Percentiles rank a stretch among this genome's conserved stretches.
Conservation (phyloP, 306 rosid species). For the Trichosanthes cucumerina region DNA sequence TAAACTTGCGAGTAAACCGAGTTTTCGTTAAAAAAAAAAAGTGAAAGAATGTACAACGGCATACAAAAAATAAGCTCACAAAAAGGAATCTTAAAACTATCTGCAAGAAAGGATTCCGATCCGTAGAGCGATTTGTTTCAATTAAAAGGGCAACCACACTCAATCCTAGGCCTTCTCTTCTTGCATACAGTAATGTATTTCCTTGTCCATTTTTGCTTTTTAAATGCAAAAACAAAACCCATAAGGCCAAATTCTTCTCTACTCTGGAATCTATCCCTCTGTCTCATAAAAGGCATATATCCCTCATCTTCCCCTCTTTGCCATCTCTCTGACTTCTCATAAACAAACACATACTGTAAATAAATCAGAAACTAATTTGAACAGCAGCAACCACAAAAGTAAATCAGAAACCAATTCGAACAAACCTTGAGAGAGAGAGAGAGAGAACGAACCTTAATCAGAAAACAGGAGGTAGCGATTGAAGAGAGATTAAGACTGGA, state of each 20-base stretch:
- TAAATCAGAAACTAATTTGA: not conserved
- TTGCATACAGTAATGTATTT: not conserved
- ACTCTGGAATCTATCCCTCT: not conserved
- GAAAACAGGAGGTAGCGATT: not conserved
- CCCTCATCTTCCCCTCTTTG: too few species aligned
- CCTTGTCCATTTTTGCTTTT: too few species aligned
- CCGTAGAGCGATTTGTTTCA: not conserved
- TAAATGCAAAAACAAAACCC: not conserved
- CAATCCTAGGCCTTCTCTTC: not conserved
- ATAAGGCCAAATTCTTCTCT: not conserved
- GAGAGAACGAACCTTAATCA: not conserved
- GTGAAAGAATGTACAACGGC: too few species aligned
- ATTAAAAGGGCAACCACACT: not conserved
- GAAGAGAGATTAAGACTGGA: not conserved
- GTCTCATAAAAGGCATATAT: not conserved
- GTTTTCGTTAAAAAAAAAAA: too few species aligned
- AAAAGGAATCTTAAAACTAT: not conserved
- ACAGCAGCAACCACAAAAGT: not conserved
- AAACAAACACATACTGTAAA: not conserved
- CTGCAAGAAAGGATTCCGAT: not conserved
- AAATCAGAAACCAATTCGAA: not conserved
- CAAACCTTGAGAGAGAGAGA: too few species aligned
- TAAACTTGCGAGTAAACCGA: not conserved
- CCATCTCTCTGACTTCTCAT: not conserved
- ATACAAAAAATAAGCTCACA: too few species aligned